Evolutionary conservation across 2,329 filamentous ascomycete genomes (phyloP).

Genomic region (Chlorencoelia australis): DNA sequence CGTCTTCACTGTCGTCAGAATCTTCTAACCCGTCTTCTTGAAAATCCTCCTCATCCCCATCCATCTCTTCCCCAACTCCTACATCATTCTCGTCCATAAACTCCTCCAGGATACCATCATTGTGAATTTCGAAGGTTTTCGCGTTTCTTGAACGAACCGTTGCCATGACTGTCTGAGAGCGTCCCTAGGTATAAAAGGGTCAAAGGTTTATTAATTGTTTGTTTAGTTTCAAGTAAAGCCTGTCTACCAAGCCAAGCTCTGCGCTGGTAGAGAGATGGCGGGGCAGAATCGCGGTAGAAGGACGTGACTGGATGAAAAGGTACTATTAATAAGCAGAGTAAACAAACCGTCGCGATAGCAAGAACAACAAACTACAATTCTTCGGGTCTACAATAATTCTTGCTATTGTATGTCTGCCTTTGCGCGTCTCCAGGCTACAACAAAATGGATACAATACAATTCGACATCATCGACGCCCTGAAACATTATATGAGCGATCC

Average conservation of each 20-base stretch:
- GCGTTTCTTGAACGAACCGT: slow-evolving; percentile 23
- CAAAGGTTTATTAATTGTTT: no score
- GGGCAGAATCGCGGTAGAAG: no score
- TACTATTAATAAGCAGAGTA: no score
- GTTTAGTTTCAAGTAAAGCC: no score
- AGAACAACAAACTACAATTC: no score
- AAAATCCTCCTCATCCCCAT: slow-evolving; percentile 17
- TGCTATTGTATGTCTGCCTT: no score
- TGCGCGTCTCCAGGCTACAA: no score
- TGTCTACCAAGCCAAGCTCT: no score
- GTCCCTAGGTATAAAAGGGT: neutral
- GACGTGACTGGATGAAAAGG: no score
- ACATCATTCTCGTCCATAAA: slow-evolving; percentile 27
- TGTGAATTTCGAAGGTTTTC: slow-evolving; percentile 30
- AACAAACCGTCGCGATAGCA: no score
- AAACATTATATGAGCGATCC: slow-evolving; percentile 97
- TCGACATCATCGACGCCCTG: slow-evolving; percentile 93
- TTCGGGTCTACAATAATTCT: no score
- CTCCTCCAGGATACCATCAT: slow-evolving; percentile 30
- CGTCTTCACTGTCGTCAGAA: slow-evolving; percentile 48
- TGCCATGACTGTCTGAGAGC: slow-evolving; percentile 19
- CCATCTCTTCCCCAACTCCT: slow-evolving; percentile 22
- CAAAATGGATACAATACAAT: slow-evolving; percentile 64
- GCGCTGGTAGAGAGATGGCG: no score
- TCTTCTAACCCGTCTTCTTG: slow-evolving; percentile 35